Conservation (phyloP, 345 rosid genomes). For the Syzygium oleosum region DNA sequence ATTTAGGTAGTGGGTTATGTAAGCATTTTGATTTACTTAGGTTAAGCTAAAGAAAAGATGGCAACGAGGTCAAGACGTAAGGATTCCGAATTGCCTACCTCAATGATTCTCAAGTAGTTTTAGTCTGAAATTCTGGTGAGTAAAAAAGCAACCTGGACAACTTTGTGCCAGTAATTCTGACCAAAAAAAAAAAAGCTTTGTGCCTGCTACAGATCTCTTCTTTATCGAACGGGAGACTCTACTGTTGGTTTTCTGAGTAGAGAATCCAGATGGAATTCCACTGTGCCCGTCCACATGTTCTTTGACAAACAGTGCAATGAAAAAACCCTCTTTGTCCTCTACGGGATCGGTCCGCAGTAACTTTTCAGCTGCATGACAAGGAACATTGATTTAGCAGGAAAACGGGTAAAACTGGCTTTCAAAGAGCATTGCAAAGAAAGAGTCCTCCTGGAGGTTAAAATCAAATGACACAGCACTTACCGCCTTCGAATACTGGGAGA, state of each 20-base stretch:
- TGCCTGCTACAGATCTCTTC: background rate
- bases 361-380: conserved; percentile 25
- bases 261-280: background rate
- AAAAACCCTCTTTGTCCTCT: conserved; percentile 85
- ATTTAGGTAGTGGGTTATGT: too few relatives aligned
- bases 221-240: background rate
- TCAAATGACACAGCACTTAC: conserved; percentile 29
- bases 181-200: background rate
- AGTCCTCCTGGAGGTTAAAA: background rate
- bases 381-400: background rate
- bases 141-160: background rate
- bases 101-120: background rate
- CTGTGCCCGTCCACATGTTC: background rate
- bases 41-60: too few relatives aligned
- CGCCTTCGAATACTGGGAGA: conserved; percentile 57
- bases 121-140: background rate
- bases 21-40: too few relatives aligned
- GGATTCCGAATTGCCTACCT: too few relatives aligned
- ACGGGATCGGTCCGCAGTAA: conserved; percentile 38
- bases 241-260: background rate
- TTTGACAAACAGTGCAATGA: conserved; percentile 56
- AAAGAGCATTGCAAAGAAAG: background rate
- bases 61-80: too few relatives aligned
- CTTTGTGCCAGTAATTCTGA: background rate
- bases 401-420: background rate